Evolutionary conservation across 257 asterid species (phyloP).

Genomic region (Dorcoceras hygrometricum): DNA sequence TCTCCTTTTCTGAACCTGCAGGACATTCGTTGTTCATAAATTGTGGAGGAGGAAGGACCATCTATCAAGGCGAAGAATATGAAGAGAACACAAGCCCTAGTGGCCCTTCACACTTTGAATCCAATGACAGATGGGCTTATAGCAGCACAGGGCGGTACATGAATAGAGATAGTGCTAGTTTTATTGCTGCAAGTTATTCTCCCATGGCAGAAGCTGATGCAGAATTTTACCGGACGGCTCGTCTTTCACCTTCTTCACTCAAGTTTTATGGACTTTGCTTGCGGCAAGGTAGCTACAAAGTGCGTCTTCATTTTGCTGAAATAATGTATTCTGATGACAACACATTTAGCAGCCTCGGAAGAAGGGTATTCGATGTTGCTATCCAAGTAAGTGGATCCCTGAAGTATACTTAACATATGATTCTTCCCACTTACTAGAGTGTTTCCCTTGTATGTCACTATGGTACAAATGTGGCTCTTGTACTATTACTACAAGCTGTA

Average conservation of each 20-base stretch:
- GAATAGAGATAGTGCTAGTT: conserved; percentile 5
- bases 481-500: neutral
- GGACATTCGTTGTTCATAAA: conserved; percentile 67
- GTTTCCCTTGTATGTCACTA: neutral
- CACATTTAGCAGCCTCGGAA: conserved; percentile 66
- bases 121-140: conserved; percentile 63
- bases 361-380: conserved; percentile 76
- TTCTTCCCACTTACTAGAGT: neutral
- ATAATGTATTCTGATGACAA: conserved; percentile 53
- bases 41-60: conserved; percentile 63
- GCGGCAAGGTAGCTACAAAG: conserved; percentile 76
- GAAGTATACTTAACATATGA: neutral
- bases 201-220: conserved; percentile 29
- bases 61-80: conserved; percentile 49
- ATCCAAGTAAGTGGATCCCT: conserved; percentile 63
- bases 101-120: conserved; percentile 54
- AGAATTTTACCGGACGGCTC: conserved; percentile 65
- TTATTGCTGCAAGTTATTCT: conserved; percentile 28
- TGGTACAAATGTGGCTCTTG: neutral
- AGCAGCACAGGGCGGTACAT: conserved; percentile 69
- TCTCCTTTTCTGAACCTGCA: conserved; percentile 29
- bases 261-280: conserved; percentile 75
- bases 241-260: conserved; percentile 72
- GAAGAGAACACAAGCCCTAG: conserved; percentile 44
- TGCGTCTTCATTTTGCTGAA: conserved; percentile 90